Percentiles rank a stretch among this genome's conserved stretches.
These are phyloP conservation scores for Trametes versicolor DNA, from an alignment of 1,284 basidiomycete genomes.

Conservation along the genomic window DNA sequence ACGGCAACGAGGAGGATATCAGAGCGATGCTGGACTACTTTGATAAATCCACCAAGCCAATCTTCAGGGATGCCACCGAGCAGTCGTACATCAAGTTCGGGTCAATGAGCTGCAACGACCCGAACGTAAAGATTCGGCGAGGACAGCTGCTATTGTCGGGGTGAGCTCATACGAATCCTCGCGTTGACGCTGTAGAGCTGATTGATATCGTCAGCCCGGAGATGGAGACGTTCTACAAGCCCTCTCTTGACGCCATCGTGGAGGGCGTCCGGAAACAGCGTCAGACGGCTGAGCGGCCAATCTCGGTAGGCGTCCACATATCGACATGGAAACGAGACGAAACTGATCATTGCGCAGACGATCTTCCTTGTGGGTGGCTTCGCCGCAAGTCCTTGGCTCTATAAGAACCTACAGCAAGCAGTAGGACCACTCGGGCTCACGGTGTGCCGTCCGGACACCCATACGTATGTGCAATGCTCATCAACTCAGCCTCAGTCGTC, in stretches of 20 bases:
- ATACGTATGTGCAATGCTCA: conserved; percentile 31
- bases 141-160: conserved; percentile 25
- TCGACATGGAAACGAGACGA: not conserved
- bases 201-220: conserved; percentile 36
- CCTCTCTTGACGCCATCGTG: conserved; percentile 48
- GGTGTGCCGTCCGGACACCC: conserved; percentile 54
- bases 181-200: too few relatives aligned
- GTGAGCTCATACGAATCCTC: conserved; percentile 1
- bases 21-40: conserved; percentile 51
- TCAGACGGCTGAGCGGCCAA: conserved; percentile 8
- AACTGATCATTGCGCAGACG: conserved; percentile 34
- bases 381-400: conserved; percentile 51
- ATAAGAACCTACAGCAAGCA: conserved; percentile 38
- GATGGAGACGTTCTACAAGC: conserved; percentile 52
- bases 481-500: not conserved
- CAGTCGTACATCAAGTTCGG: conserved; percentile 53
- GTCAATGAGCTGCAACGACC: conserved; percentile 27
- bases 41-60: conserved; percentile 53
- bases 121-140: conserved; percentile 25
- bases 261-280: conserved; percentile 47
- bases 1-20: conserved; percentile 47
- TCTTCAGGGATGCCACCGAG: conserved; percentile 48
- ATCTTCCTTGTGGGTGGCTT: conserved; percentile 53
- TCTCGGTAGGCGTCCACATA: conserved; percentile 13
- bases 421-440: conserved; percentile 45